A percentile compares a stretch with the other conserved stretches of the same genome.
phyloP scores from a whole-genome alignment of 2,329 filamentous ascomycete genomes.

The Dactylellina haptotyla region DNA sequence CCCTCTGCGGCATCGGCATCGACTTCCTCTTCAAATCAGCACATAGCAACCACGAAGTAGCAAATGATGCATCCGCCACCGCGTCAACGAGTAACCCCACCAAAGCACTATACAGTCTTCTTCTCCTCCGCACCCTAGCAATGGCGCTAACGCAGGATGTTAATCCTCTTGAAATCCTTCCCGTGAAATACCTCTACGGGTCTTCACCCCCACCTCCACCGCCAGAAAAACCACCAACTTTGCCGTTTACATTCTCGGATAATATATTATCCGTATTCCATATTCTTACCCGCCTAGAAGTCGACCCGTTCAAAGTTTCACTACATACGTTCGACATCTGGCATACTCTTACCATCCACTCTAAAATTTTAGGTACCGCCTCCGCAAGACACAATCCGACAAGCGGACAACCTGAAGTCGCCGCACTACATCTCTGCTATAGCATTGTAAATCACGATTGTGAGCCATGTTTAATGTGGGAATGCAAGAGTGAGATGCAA shows the following conservation, averaged over 20 bases:
- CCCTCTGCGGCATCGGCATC: slow-evolving; percentile 73
- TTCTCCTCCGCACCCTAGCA: slow-evolving; percentile 72
- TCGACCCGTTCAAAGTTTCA: slow-evolving; percentile 73
- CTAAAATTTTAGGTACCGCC: slow-evolving; percentile 92
- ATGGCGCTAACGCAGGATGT: slow-evolving; percentile 70
- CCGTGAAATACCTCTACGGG: slow-evolving; percentile 76
- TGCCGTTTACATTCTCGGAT: slow-evolving; percentile 81
- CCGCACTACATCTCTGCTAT: slow-evolving; percentile 81
- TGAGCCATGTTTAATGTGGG: slow-evolving; percentile 93
- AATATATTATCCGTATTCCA: slow-evolving; percentile 80
- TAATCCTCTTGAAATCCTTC: slow-evolving; percentile 72
- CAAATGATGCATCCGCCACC: slow-evolving; percentile 41
- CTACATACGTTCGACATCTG: slow-evolving; percentile 74
- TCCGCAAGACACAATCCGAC: slow-evolving; percentile 80
- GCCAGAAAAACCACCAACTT: slow-evolving; percentile 69
- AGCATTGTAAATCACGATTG: slow-evolving; percentile 97
- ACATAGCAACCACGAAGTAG: slow-evolving; percentile 62
- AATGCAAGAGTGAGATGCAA: slow-evolving; percentile 83
- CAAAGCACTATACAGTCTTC: slow-evolving; percentile 70
- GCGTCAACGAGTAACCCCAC: slow-evolving; percentile 32
- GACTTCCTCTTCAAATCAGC: slow-evolving; percentile 74
- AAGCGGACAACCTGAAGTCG: slow-evolving; percentile 87
- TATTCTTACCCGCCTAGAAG: slow-evolving; percentile 83
- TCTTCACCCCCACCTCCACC: slow-evolving; percentile 67
- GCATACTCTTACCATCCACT: slow-evolving; percentile 90